Percentiles rank a stretch among this genome's conserved stretches.
These are phyloP conservation scores for Pythium dissimile DNA, from an alignment of 352 stramenopile genomes.

Conservation along the genomic window DNA sequence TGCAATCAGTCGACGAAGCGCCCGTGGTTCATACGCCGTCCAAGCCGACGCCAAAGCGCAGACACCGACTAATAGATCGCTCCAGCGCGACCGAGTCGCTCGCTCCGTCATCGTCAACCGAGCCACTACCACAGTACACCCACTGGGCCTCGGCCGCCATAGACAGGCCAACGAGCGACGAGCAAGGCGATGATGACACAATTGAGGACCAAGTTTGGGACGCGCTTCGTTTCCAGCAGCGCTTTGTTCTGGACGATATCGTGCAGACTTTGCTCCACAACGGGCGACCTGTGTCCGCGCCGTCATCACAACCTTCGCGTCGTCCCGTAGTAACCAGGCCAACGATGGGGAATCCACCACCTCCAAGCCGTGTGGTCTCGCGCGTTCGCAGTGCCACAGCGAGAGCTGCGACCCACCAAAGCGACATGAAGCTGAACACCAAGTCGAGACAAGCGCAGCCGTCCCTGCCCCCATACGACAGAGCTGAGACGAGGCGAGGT, in stretches of 20 bases:
- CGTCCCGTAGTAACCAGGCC: too few relatives aligned
- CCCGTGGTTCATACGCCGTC: neutral
- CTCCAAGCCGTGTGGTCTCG: slow-evolving; percentile 3
- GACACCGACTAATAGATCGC: neutral
- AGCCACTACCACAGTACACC: slow-evolving; percentile 6
- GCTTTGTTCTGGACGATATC: slow-evolving; percentile 51
- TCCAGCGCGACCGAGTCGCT: neutral
- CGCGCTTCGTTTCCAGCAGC: slow-evolving; percentile 48
- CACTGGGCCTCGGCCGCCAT: slow-evolving; percentile 13
- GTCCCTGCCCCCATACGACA: slow-evolving; percentile 4
- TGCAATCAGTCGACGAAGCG: slow-evolving; percentile 10
- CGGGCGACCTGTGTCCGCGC: neutral
- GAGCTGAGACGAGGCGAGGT: neutral
- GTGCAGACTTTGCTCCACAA: slow-evolving; percentile 39
- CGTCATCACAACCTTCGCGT: neutral
- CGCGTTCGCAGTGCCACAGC: slow-evolving; percentile 6
- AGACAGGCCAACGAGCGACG: slow-evolving; percentile 2
- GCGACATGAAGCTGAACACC: neutral
- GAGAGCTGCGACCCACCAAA: neutral
- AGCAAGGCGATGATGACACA: slow-evolving; percentile 12
- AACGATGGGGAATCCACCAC: slow-evolving; percentile 6
- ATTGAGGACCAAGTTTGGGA: slow-evolving; percentile 23
- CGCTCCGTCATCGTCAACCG: neutral
- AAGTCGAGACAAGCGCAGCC: neutral
- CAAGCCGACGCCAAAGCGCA: neutral